These are phyloP conservation scores for Pilobolus umbonatus DNA, from an alignment of 192 early-diverging fungal genomes.

Conservation along the genomic window DNA sequence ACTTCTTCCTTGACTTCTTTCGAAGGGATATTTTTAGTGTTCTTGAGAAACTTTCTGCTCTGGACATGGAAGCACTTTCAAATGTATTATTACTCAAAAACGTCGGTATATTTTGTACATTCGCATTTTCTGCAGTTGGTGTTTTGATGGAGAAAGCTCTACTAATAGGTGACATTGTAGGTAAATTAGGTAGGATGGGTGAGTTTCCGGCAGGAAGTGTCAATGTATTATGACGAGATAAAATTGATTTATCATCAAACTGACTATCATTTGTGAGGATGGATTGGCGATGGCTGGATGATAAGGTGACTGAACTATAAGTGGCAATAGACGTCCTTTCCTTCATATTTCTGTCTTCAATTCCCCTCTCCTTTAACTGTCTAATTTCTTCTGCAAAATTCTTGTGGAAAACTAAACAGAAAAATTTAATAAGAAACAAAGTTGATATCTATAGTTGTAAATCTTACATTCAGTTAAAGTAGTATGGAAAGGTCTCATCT, in stretches of 20 bases:
- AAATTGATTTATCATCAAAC: background rate
- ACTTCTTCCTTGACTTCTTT: constrained; percentile 23
- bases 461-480: constrained; percentile 48
- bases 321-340: background rate
- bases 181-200: background rate
- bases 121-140: constrained; percentile 2
- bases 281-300: background rate
- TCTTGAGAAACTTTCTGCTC: constrained; percentile 30
- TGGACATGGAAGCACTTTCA: constrained; percentile 16
- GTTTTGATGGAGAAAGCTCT: constrained; percentile 32
- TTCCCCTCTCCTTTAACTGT: constrained; percentile 8
- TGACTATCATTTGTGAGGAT: no score
- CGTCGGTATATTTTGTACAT: no score
- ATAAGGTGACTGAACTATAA: no score
- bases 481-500: constrained; percentile 71
- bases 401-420: constrained; percentile 49
- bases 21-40: constrained; percentile 31
- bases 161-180: constrained; percentile 26
- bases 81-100: background rate
- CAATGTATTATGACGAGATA: background rate
- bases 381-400: constrained; percentile 64
- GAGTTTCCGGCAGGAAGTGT: background rate
- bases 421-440: background rate
- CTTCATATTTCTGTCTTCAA: constrained; percentile 7
- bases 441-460: background rate